Evolutionary conservation across 441 rosid genomes (phyloP).

Genomic region (Rhodomyrtus psidioides): DNA sequence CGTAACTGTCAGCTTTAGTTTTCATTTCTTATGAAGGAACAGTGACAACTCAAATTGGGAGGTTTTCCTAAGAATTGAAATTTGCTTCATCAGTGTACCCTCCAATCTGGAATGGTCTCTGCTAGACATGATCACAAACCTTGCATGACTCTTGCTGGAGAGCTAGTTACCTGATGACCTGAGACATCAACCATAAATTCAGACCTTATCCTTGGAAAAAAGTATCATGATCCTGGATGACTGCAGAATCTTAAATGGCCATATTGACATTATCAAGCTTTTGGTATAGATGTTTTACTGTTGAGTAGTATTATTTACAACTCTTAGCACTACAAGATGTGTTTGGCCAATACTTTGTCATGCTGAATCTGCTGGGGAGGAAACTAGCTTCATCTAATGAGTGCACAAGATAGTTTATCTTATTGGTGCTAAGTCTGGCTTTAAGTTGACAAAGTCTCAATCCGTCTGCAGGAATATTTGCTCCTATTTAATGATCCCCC

Average conservation of each 20-base stretch:
- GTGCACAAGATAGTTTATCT: neutral
- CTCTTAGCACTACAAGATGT: neutral
- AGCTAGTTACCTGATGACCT: neutral
- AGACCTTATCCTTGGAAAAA: neutral
- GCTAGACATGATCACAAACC: neutral
- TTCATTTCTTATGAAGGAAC: neutral
- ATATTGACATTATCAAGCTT: neutral
- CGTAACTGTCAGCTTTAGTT: neutral
- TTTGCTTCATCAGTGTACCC: neutral
- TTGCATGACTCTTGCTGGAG: neutral
- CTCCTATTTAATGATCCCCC: constrained; percentile 63
- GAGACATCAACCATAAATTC: neutral
- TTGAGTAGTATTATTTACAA: neutral
- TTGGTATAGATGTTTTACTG: neutral
- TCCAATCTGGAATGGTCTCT: neutral
- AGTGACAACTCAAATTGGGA: neutral
- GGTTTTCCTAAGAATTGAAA: neutral
- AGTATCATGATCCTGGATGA: neutral
- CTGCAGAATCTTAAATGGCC: neutral
- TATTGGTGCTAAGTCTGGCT: neutral
- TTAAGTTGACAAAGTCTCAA: neutral
- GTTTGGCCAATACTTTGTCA: neutral
- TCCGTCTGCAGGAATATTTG: constrained; percentile 61
- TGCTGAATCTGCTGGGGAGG: neutral
- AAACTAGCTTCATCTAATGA: neutral